These are phyloP conservation scores for Byssothecium circinans DNA, from an alignment of 2,329 filamentous ascomycete species.

Conservation along the genomic window DNA sequence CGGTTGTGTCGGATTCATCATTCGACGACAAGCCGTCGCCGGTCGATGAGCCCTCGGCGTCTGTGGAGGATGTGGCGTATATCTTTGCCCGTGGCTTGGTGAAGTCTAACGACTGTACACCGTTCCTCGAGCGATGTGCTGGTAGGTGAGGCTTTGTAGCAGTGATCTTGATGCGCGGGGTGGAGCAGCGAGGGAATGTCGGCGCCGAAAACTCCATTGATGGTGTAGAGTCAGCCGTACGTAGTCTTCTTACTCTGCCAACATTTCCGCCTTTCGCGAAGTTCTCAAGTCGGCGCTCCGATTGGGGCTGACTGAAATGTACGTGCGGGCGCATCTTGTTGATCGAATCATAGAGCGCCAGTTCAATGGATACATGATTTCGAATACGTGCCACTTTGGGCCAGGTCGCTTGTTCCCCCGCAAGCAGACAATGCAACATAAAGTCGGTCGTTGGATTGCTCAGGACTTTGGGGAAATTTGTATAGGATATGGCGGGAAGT, in stretches of 20 bases:
- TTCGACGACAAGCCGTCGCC: constrained; percentile 37
- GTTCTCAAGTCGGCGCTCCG: constrained; percentile 38
- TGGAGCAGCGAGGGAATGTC: constrained; percentile 17
- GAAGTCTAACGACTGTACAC: constrained; percentile 4
- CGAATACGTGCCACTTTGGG: constrained; percentile 82
- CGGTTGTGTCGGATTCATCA: constrained; percentile 36
- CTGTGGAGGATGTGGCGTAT: constrained; percentile 33
- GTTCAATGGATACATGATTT: constrained; percentile 85
- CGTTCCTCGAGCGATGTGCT: constrained; percentile 12
- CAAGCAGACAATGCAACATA: constrained; percentile 75
- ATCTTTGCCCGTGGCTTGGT: constrained; percentile 8
- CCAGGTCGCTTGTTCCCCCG: constrained; percentile 88
- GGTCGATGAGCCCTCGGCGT: constrained; percentile 29
- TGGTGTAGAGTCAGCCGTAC: constrained; percentile 24
- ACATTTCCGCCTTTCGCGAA: constrained; percentile 31
- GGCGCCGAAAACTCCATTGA: constrained; percentile 18
- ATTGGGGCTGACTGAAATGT: constrained; percentile 68
- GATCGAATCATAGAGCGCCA: constrained; percentile 77
- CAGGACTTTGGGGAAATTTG: constrained; percentile 74
- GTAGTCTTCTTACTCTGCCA: constrained; percentile 18
- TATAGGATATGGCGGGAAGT: constrained; percentile 73
- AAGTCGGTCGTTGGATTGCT: constrained; percentile 85
- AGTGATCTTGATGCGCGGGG: constrained; percentile 8
- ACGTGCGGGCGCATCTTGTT: constrained; percentile 68
- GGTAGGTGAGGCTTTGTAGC: constrained; percentile 16